Base-by-base conservation (phyloP, 75 land plant genomes). In the Adiantum capillusveneris region DNA sequence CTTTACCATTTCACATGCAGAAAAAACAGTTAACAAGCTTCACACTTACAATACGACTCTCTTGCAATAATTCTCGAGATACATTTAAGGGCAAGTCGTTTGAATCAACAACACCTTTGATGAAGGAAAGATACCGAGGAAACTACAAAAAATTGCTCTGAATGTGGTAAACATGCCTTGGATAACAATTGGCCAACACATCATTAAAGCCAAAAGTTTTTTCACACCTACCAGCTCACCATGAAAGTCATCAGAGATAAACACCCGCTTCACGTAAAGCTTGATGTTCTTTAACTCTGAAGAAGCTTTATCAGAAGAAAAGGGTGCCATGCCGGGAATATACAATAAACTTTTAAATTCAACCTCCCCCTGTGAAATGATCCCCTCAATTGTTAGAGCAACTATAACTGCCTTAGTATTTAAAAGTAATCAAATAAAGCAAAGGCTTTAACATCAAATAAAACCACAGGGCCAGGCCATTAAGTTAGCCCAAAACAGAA, bases 101-200 rank as follows among this genome's bases (percentile, higher is more conserved):
- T 24, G 98, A 94, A 62, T 94, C 98, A 25, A 94, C 97, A 60
- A 94, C 90, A 73, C 98, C 98, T 63, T 82, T 94, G 44, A 94
- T 75, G 54, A 94, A 94, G 57, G 87, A 76, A 51, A 94, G 59
- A 57, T 94, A 94, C 20, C 86, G 77, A 37, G 98, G 98, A 60
- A 94, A 94, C 98, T 94, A 59, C 44, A 50, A 20, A 18, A 6
- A 13, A 48, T 11, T 11, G 53, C 24, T 11, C 9, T 11, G 6
- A 9, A 18, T 11, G 20, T 48, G 18, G 20, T 5, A 48, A 18
- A 16, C 51, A 48, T 5, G 20, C 51, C 5, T 13, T 18, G 13
- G 6, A 5, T 48, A 18, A 19, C 13, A 11, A 11, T 11, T 18
- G 53, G 18, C 11, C 11, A 11, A 24, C 11, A 7, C 11, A 19